Base-by-base conservation (phyloP, 2,329 filamentous ascomycete species). In the Endoconidiophora laricicola region DNA sequence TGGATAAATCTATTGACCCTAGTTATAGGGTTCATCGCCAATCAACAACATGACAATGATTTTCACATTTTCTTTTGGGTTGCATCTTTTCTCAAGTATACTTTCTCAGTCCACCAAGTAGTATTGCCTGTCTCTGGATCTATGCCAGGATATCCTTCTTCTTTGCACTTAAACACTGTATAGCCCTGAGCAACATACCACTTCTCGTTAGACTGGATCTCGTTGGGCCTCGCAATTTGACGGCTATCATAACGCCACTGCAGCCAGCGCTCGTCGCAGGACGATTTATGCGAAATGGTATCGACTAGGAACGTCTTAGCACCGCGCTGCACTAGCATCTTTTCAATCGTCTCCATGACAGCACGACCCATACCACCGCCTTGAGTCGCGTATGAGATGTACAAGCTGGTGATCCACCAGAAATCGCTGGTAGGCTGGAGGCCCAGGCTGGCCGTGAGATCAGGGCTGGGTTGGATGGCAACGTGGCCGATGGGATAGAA, bases 401-500 rank as follows among this genome's bases (percentile, higher is more conserved):
- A 69, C 16, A 69, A 60, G 5, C 60, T 61, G 46, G 65, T 64
- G 26, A 68, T 56, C 65, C 66, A 69, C 33, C 63, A 57, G 3
- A 62, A 63, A 10, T 56, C 58, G 12, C 56, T 53, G 9, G 54
- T 46, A 16, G 61, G 60, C 5, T n/a, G 20, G 33, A 66, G 58
- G 20, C 57, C 59, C 37, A 66, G 58, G 44, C 58, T 49, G 36
- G 47, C 50, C 50, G 66, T 59, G 10, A 60, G 57, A 2, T 61
- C 58, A 2, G 60, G 55, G 18, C 61, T 60, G 16, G 59, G 44
- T 41, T 66, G 63, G 3, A 69, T 57, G 6, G 62, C 63, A 16
- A 66, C 59, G 57, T 69, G 66, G 9, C 67, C 66, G 45, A 68
- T 59, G n/a, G 67, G 65, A 4, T 58, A 50, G 55, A 67, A 68